Conservation (phyloP, 306 rosid species). For the Fragaria iinumae region DNA sequence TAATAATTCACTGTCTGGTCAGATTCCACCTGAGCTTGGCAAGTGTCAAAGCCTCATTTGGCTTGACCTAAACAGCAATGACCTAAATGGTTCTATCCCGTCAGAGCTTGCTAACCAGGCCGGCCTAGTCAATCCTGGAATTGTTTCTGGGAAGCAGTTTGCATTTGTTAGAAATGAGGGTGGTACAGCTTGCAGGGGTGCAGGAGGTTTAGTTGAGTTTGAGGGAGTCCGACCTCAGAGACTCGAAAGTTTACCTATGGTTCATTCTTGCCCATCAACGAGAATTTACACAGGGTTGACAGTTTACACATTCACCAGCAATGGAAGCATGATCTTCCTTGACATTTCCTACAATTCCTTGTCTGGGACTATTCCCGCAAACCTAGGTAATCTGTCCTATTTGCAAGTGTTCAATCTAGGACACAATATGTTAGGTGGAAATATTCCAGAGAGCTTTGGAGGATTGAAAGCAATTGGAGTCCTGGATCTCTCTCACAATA, state of each 20-base stretch:
- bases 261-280: conserved; percentile 61
- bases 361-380: conserved; percentile 53
- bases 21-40: conserved; percentile 66
- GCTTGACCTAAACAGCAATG: conserved; percentile 69
- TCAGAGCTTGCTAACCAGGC: conserved; percentile 56
- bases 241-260: conserved; percentile 56
- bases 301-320: conserved; percentile 46
- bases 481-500: conserved; percentile 71
- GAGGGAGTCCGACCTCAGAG: conserved; percentile 54
- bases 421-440: conserved; percentile 58
- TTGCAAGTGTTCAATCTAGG: conserved; percentile 69
- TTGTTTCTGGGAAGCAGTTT: conserved; percentile 72
- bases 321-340: conserved; percentile 69
- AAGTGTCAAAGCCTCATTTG: conserved; percentile 59
- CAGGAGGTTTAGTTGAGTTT: conserved; percentile 74
- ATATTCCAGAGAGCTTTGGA: conserved; percentile 65
- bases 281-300: conserved; percentile 68
- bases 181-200: conserved; percentile 73
- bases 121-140: conserved; percentile 53
- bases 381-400: conserved; percentile 48
- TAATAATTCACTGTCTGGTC: conserved; percentile 64
- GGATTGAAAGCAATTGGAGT: conserved; percentile 54
- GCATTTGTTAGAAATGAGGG: conserved; percentile 80
- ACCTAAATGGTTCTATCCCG: conserved; percentile 53
- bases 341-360: conserved; percentile 68